phyloP scores from a whole-genome alignment of 2,329 filamentous ascomycete species.

The Cytospora piceicola region DNA sequence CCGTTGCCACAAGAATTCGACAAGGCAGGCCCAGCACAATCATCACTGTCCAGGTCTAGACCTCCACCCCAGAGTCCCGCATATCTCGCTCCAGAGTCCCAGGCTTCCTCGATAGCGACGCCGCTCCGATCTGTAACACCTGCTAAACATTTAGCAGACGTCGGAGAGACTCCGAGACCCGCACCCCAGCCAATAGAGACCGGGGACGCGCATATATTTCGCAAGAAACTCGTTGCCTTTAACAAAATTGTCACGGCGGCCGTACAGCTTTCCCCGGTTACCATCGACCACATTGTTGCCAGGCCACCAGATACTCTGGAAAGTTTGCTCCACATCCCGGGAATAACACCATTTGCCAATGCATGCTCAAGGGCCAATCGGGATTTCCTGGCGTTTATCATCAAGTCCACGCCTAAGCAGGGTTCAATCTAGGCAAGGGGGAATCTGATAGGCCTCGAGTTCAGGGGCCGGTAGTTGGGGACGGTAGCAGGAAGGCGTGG shows the following conservation, averaged over 20 bases:
- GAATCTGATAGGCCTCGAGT: not conserved
- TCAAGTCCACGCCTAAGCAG: conserved; percentile 8
- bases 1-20: not conserved
- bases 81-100: not conserved
- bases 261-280: conserved; percentile 11
- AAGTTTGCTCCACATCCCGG: conserved; percentile 17
- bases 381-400: conserved; percentile 22
- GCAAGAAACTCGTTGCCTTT: conserved; percentile 23
- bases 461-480: not conserved
- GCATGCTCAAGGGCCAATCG: conserved; percentile 21
- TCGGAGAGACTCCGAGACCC: not conserved
- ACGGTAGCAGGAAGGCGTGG: not conserved
- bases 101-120: not conserved
- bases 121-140: not conserved
- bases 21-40: not conserved
- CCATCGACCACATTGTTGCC: conserved; percentile 11
- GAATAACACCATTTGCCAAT: conserved; percentile 20
- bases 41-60: not conserved
- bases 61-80: not conserved
- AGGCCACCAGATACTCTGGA: conserved; percentile 6
- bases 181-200: not conserved
- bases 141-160: not conserved
- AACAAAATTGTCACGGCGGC: conserved; percentile 21
- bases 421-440: not conserved
- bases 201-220: conserved; percentile 10